These are phyloP conservation scores for Wakefieldia striispora DNA, from an alignment of 768 basidiomycete species.

Conservation along the genomic window DNA sequence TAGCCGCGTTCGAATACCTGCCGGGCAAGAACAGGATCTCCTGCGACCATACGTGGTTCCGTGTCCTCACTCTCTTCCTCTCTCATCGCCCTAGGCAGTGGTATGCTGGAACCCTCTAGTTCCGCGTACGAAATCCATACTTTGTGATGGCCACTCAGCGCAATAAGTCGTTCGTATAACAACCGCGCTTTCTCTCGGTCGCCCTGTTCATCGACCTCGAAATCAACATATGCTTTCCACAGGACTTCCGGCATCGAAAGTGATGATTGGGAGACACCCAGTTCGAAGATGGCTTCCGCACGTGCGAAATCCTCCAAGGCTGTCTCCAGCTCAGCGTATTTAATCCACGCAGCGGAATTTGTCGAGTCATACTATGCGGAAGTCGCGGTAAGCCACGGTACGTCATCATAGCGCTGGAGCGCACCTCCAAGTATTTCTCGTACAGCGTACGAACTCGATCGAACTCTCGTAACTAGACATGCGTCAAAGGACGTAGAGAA, in stretches of 20 bases:
- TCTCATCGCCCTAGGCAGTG: slow-evolving; percentile 57
- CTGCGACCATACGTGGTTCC: slow-evolving; percentile 59
- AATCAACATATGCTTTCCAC: slow-evolving; percentile 97
- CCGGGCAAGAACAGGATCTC: slow-evolving; percentile 67
- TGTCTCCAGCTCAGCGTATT: slow-evolving; percentile 88
- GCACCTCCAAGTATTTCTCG: slow-evolving; percentile 90
- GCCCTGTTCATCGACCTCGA: slow-evolving; percentile 86
- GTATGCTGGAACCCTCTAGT: slow-evolving; percentile 82
- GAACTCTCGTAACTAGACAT: slow-evolving; percentile 80
- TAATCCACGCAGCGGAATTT: slow-evolving; percentile 94
- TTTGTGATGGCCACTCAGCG: slow-evolving; percentile 89
- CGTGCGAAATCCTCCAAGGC: slow-evolving; percentile 85
- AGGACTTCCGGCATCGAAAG: slow-evolving; percentile 94
- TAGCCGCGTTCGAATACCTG: slow-evolving; percentile 86
- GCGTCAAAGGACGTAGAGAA: slow-evolving; percentile 6
- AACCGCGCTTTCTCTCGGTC: slow-evolving; percentile 82
- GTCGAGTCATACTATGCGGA: slow-evolving; percentile 72
- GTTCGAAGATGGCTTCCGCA: slow-evolving; percentile 91
- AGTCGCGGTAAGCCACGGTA: background rate
- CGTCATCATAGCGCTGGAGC: slow-evolving; percentile 9
- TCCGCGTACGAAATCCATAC: slow-evolving; percentile 96
- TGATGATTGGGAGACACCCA: slow-evolving; percentile 78
- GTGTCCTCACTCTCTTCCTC: slow-evolving; percentile 60
- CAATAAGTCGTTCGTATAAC: slow-evolving; percentile 84
- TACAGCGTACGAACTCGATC: slow-evolving; percentile 90